Conservation (phyloP, 306 rosid genomes). For the Boehmeria nivea region DNA sequence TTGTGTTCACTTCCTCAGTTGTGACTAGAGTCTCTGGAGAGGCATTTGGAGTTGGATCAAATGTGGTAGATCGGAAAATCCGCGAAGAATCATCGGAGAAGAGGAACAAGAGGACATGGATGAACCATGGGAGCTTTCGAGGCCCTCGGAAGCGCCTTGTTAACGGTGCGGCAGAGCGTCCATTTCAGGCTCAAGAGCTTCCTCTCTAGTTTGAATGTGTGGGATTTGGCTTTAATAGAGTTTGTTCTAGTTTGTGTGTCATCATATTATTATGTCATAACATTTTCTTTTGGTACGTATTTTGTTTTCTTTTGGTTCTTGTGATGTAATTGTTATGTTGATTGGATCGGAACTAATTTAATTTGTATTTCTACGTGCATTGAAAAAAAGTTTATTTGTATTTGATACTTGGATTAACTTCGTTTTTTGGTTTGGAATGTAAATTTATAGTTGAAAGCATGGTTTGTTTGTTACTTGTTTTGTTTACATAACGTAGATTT, state of each 20-base stretch:
- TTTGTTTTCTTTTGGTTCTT: background rate
- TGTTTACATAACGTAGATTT: too few relatives aligned
- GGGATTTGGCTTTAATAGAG: background rate
- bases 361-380: too few relatives aligned
- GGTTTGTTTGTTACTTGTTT: too few relatives aligned
- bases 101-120: slow-evolving; percentile 47
- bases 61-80: background rate
- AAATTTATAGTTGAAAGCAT: too few relatives aligned
- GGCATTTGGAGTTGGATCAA: slow-evolving; percentile 16
- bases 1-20: slow-evolving; percentile 23
- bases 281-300: background rate
- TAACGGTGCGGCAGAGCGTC: slow-evolving; percentile 38
- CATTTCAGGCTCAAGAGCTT: slow-evolving; percentile 42
- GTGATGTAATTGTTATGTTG: too few relatives aligned
- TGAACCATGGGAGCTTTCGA: slow-evolving; percentile 72
- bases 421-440: too few relatives aligned
- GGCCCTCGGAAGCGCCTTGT: slow-evolving; percentile 53
- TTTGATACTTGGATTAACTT: too few relatives aligned
- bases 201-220: slow-evolving; percentile 43
- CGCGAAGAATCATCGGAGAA: slow-evolving; percentile 8
- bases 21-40: background rate
- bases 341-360: too few relatives aligned
- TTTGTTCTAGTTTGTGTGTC: background rate
- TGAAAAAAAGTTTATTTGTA: too few relatives aligned
- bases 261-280: background rate